Evolutionary conservation across 1,284 basidiomycete species (phyloP).

Genomic region (Irpex sp.): DNA sequence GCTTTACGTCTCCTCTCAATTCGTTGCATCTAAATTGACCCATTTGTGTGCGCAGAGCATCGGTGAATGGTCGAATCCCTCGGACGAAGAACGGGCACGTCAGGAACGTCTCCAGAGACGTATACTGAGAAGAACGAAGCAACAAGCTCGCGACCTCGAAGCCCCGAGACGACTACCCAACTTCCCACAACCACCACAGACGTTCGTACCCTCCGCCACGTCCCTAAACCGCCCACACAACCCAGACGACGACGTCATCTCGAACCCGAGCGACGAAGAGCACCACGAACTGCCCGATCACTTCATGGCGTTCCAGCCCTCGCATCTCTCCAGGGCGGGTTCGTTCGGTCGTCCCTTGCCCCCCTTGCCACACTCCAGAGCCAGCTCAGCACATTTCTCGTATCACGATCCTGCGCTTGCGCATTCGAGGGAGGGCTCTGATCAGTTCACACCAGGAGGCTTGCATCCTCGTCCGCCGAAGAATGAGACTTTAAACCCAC

Average conservation of each 20-base stretch:
- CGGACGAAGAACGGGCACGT: conserved; percentile 77
- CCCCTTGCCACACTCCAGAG: conserved; percentile 63
- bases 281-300: conserved; percentile 32
- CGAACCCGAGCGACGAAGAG: conserved; percentile 79
- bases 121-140: conserved; percentile 42
- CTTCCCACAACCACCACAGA: conserved; percentile 69
- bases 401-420: conserved; percentile 57
- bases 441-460: conserved; percentile 23
- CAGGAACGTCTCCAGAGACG: conserved; percentile 62
- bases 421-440: conserved; percentile 57
- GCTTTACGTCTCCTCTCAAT: background rate
- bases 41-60: conserved; percentile 49
- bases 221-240: background rate
- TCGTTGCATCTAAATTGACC: too few relatives aligned
- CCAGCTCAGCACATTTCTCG: conserved; percentile 56
- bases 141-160: conserved; percentile 37
- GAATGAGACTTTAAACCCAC: conserved; percentile 58
- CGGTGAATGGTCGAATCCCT: conserved; percentile 86
- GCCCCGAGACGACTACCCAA: conserved; percentile 68
- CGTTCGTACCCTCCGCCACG: conserved; percentile 4
- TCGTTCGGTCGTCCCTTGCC: conserved; percentile 45
- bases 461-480: conserved; percentile 23
- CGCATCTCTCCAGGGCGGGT: conserved; percentile 20
- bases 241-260: conserved; percentile 65
- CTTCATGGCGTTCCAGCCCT: conserved; percentile 41